Percentiles rank a stretch among this genome's conserved stretches.
Conservation (phyloP, 2,329 filamentous ascomycete species). For the Beauveria sp. region DNA sequence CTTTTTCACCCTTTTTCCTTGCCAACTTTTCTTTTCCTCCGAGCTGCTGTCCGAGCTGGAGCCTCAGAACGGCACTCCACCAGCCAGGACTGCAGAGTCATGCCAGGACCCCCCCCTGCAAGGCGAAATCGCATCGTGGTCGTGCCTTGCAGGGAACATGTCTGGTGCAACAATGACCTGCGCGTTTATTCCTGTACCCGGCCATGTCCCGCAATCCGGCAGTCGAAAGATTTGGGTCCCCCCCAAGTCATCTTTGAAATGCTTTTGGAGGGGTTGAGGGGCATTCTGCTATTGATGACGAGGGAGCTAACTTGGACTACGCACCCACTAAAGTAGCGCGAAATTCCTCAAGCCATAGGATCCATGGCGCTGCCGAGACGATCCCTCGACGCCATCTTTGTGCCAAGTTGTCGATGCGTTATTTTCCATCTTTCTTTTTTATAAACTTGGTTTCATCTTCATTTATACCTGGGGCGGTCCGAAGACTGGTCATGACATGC, state of each 20-base stretch:
- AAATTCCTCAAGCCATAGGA: not conserved
- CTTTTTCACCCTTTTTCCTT: no score
- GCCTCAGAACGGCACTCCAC: not conserved
- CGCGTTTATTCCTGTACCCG: no score
- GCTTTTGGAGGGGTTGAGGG: not conserved
- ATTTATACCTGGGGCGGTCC: not conserved
- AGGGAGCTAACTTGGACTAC: no score
- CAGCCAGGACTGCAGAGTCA: not conserved
- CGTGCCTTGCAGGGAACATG: not conserved
- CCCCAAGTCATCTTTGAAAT: not conserved
- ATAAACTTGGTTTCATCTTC: not conserved
- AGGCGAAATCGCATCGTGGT: not conserved
- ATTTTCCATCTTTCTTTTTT: not conserved
- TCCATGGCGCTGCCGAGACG: not conserved
- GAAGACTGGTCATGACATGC: not conserved
- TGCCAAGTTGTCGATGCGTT: conserved; percentile 1
- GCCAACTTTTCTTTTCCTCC: no score
- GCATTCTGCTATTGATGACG: not conserved
- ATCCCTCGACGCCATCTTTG: not conserved
- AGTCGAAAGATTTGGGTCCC: not conserved
- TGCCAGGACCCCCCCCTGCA: not conserved
- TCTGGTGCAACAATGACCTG: no score
- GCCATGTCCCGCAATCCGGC: not conserved
- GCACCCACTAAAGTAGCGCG: not conserved
- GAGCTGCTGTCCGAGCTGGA: not conserved